Conservation (phyloP, 1,284 basidiomycete genomes). For the Ustilago vetiveriae region DNA sequence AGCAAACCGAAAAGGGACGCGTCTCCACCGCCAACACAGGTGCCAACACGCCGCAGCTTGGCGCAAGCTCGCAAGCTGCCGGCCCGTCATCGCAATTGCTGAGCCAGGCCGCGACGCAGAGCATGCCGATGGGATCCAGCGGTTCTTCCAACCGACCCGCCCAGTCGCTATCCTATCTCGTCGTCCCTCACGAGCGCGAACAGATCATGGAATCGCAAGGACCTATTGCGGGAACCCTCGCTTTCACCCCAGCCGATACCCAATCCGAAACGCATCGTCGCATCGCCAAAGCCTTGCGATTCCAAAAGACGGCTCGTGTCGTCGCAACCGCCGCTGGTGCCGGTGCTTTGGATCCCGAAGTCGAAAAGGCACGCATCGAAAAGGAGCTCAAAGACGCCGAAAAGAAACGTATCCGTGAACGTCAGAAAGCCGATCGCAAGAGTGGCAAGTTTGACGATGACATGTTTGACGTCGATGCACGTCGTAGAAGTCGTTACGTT, state of each 20-base stretch:
- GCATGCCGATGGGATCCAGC: constrained; percentile 46
- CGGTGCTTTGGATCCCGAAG: constrained; percentile 70
- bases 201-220: constrained; percentile 85
- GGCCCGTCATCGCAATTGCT: constrained; percentile 35
- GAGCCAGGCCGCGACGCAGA: constrained; percentile 42
- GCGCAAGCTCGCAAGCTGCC: constrained; percentile 20
- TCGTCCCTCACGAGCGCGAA: constrained; percentile 86
- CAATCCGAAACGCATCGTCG: constrained; percentile 87
- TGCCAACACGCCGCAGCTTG: constrained; percentile 41
- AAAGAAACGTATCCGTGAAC: constrained; percentile 59
- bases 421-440: constrained; percentile 48
- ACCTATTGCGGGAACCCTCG: constrained; percentile 82
- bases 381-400: constrained; percentile 61
- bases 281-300: constrained; percentile 84
- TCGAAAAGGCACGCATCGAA: constrained; percentile 71
- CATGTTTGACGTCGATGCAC: constrained; percentile 48
- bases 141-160: constrained; percentile 43
- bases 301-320: constrained; percentile 79
- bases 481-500: constrained; percentile 29
- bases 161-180: constrained; percentile 75
- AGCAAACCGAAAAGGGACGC: constrained; percentile 48
- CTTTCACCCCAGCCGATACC: constrained; percentile 85
- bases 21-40: constrained; percentile 41
- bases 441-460: constrained; percentile 52
- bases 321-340: constrained; percentile 45